Evolutionary conservation across 805 yeast species (phyloP).

Genomic region (Candida insectalens): DNA sequence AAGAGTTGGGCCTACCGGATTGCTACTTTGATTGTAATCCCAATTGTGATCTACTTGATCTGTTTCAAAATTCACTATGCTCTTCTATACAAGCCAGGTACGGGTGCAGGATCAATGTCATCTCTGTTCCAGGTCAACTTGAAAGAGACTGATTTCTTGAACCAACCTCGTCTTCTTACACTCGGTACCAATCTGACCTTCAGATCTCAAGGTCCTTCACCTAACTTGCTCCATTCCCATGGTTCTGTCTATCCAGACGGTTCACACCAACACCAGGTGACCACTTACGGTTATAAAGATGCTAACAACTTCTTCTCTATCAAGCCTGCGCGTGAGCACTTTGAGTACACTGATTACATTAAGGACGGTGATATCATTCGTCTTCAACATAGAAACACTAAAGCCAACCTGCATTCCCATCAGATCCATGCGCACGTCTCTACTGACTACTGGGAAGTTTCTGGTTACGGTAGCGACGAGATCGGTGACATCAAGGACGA

Average conservation of each 20-base stretch:
- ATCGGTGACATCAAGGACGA: slow-evolving; percentile 68
- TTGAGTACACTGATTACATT: slow-evolving; percentile 22
- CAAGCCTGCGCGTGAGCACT: slow-evolving; percentile 26
- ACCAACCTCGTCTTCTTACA: slow-evolving; percentile 61
- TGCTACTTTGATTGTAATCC: slow-evolving; percentile 53
- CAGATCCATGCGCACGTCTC: slow-evolving; percentile 53
- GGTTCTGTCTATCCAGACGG: slow-evolving; percentile 82
- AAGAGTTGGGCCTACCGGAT: slow-evolving; percentile 62
- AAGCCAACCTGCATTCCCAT: slow-evolving; percentile 66
- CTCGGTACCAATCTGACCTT: slow-evolving; percentile 55
- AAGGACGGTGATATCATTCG: slow-evolving; percentile 54
- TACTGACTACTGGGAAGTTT: slow-evolving; percentile 42
- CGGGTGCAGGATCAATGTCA: slow-evolving; percentile 88
- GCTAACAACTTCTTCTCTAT: slow-evolving; percentile 67
- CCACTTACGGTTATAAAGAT: slow-evolving; percentile 87
- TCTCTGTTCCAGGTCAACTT: slow-evolving; percentile 85
- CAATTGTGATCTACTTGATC: slow-evolving; percentile 50
- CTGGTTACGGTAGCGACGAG: slow-evolving; percentile 60
- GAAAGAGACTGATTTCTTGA: slow-evolving; percentile 50
- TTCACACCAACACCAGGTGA: slow-evolving; percentile 87
- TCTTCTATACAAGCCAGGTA: slow-evolving; percentile 61
- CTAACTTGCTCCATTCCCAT: slow-evolving; percentile 82
- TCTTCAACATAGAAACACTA: slow-evolving; percentile 51
- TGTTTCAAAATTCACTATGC: slow-evolving; percentile 72
- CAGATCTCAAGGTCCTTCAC: slow-evolving; percentile 62